These are phyloP conservation scores for Skeletonema grethae DNA, from an alignment of 108 stramenopile genomes.

Conservation along the genomic window DNA sequence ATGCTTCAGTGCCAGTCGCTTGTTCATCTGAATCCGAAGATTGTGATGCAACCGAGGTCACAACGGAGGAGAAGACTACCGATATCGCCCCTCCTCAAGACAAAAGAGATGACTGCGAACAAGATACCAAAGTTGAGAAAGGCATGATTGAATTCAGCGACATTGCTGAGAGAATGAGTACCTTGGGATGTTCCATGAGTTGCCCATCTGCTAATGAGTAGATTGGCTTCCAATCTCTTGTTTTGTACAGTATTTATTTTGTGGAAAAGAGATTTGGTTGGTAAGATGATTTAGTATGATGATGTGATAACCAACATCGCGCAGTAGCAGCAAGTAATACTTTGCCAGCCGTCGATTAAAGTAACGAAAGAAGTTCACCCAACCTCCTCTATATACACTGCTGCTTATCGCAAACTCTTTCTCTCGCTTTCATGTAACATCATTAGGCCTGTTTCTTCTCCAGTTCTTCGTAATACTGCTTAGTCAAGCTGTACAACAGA, in stretches of 20 bases:
- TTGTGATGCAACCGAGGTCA: not conserved
- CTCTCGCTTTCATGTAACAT: not conserved
- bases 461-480: slow-evolving; percentile 74
- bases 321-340: not conserved
- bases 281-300: not conserved
- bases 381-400: not conserved
- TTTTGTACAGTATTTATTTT: not conserved
- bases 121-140: not conserved
- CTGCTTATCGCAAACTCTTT: not conserved
- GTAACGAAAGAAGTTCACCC: not conserved
- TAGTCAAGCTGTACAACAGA: slow-evolving; percentile 78
- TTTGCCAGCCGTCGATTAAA: not conserved
- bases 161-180: not conserved
- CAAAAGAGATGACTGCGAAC: not conserved
- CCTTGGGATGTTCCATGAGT: not conserved
- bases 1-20: not conserved
- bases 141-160: not conserved
- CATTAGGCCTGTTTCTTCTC: slow-evolving; percentile 27
- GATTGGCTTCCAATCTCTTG: not conserved
- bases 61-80: not conserved
- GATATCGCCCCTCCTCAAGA: not conserved
- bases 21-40: not conserved
- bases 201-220: not conserved
- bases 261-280: not conserved
- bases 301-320: not conserved